Percentiles rank a stretch among this genome's conserved stretches.
These are phyloP conservation scores for Acrodontium crateriforme DNA, from an alignment of 2,329 filamentous ascomycete species.

Conservation along the genomic window DNA sequence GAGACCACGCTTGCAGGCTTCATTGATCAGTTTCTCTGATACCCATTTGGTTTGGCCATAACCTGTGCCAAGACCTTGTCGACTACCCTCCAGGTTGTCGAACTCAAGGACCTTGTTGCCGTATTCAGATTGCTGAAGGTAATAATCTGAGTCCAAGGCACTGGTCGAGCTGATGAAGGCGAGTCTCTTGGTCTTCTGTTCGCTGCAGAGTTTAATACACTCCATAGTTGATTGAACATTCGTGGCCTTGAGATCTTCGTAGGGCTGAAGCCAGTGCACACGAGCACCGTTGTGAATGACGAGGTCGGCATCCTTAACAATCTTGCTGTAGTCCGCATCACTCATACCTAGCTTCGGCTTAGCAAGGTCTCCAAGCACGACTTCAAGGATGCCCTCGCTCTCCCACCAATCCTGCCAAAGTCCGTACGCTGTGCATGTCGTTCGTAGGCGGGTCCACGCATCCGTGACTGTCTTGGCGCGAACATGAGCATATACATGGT, in stretches of 20 bases:
- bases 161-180: constrained; percentile 73
- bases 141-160: constrained; percentile 70
- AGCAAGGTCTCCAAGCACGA: constrained; percentile 60
- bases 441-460: constrained; percentile 50
- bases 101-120: constrained; percentile 58
- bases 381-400: constrained; percentile 41
- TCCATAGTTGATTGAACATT: constrained; percentile 79
- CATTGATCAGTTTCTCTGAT: constrained; percentile 55
- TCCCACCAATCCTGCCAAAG: constrained; percentile 63
- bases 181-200: constrained; percentile 63
- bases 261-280: constrained; percentile 68
- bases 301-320: constrained; percentile 54
- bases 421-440: constrained; percentile 61
- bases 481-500: constrained; percentile 60
- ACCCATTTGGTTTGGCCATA: constrained; percentile 92
- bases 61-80: constrained; percentile 64
- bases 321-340: constrained; percentile 47
- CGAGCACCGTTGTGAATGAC: constrained; percentile 67
- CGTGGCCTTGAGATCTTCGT: constrained; percentile 53
- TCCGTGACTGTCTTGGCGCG: constrained; percentile 49
- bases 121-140: constrained; percentile 56
- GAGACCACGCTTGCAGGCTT: constrained; percentile 66
- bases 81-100: constrained; percentile 66
- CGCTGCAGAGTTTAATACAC: constrained; percentile 55
- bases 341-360: constrained; percentile 62